These are phyloP conservation scores for Penicillium parvum DNA, from an alignment of 495 filamentous ascomycete species.

Conservation along the genomic window DNA sequence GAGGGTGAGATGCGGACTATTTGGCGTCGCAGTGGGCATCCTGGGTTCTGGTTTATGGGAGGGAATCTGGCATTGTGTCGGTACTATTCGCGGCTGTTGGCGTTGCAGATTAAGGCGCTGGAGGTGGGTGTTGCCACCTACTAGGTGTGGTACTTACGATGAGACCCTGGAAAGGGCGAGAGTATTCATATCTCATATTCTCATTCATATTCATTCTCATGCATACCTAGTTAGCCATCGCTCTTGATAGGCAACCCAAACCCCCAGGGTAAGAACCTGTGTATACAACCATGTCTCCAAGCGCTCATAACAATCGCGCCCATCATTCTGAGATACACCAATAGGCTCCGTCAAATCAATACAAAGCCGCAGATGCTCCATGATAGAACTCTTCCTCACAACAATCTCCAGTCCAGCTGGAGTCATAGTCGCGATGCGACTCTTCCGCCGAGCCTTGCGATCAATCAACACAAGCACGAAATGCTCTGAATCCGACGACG, in stretches of 20 bases:
- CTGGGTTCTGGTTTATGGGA: slow-evolving; percentile 80
- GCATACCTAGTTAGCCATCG: slow-evolving; percentile 25
- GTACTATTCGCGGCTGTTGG: slow-evolving; percentile 66
- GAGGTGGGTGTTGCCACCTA: slow-evolving; percentile 49
- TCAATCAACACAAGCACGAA: slow-evolving; percentile 26
- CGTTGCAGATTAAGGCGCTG: slow-evolving; percentile 69
- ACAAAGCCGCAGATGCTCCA: slow-evolving; percentile 19
- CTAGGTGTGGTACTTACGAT: neutral
- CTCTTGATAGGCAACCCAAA: slow-evolving; percentile 32
- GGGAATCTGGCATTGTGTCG: slow-evolving; percentile 73
- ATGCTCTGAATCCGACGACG: slow-evolving; percentile 6
- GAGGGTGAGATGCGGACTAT: slow-evolving; percentile 73
- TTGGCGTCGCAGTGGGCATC: slow-evolving; percentile 67
- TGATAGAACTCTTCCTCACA: slow-evolving; percentile 21
- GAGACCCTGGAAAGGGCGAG: neutral
- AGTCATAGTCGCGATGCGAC: slow-evolving; percentile 25
- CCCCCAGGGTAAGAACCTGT: slow-evolving; percentile 30
- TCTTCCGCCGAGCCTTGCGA: slow-evolving; percentile 19
- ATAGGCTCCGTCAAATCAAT: slow-evolving; percentile 16
- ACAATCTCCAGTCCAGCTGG: slow-evolving; percentile 18
- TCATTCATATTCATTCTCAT: neutral
- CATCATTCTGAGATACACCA: neutral
- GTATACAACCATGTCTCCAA: slow-evolving; percentile 32
- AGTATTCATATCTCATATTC: neutral
- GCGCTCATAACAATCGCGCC: slow-evolving; percentile 7